Evolutionary conservation across 2,329 filamentous ascomycete genomes (phyloP), one percentile per base, ranked within the genome.

Genomic region (Penicillium occitanis): DNA sequence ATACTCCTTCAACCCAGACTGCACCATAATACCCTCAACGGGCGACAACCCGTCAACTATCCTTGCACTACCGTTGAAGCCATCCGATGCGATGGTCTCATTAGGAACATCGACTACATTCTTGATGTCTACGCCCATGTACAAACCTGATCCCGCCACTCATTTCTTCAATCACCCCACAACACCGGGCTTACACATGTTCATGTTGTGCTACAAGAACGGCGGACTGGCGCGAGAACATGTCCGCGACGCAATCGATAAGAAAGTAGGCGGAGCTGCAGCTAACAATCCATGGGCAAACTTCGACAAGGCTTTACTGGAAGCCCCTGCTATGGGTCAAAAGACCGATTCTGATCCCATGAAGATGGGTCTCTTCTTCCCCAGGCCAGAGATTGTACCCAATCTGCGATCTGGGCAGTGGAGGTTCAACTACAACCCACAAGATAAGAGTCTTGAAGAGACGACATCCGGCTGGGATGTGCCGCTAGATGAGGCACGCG

Each of bases 181-280:
- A 53, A 96, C 92, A 0, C 82, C 89, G 0, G 92, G 91, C 0
- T 86, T 97, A 67, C 97, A 96, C 85, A 98, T 99, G 95, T 98
- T 99, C 80, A 99, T 99, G 95, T 88, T 99, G 42, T 99, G 95
- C 85, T 99, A 98, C 84, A 98, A 98, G 81, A 99, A 99, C 80
- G 95, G 95, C 71, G 93, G 93, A 1, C 87, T 98, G 1, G 94
- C 95, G 1, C 90, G 95, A 53, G 95, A 99, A 77, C 89, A 91
- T 73, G 87, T 98, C 68, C 90, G 95, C 64, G 92, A 99, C 75
- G 84, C 87, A 0, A 87, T 98, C 62, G 90, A 92, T 68, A 72
- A 76, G 48, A 77, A 81, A 25, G 79, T 80, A 30, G 77, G 82
- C 10, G 78, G 80, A 35, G 76, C 78, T 35, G 70, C 78, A 4